phyloP scores from a whole-genome alignment of 2,329 filamentous ascomycete species.

The Penicillium sp. region DNA sequence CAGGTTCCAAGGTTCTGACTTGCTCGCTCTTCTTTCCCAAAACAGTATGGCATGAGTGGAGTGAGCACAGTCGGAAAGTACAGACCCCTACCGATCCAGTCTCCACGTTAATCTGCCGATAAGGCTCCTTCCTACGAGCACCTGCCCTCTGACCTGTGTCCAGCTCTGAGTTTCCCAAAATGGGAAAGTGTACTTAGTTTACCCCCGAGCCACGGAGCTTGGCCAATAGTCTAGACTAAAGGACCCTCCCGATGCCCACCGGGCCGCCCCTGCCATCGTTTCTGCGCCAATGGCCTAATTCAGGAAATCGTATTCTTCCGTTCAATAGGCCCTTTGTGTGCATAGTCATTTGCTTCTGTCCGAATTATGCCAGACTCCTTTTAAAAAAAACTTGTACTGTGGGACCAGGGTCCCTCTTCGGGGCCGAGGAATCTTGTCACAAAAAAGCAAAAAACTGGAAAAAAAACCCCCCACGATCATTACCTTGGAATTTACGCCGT shows the following conservation, averaged over 20 bases:
- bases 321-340: background rate
- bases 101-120: constrained; percentile 12
- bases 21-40: background rate
- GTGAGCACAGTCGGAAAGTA: background rate
- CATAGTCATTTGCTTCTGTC: background rate
- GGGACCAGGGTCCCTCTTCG: no score
- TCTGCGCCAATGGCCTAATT: background rate
- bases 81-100: background rate
- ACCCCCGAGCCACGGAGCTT: constrained; percentile 3
- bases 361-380: no score
- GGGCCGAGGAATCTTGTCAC: no score
- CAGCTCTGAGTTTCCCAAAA: background rate
- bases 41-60: background rate
- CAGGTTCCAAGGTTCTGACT: background rate
- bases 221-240: constrained; percentile 6
- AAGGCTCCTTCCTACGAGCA: constrained; percentile 1
- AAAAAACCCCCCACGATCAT: background rate
- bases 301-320: background rate
- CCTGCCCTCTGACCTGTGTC: background rate
- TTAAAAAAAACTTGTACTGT: no score
- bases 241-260: background rate
- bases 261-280: constrained; percentile 4
- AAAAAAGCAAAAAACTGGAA: no score
- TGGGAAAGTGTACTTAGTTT: background rate
- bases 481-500: background rate